Percentiles rank a stretch among this genome's conserved stretches.
phyloP scores from a whole-genome alignment of 176 grass and related monocot genomes.

The Zoysia pacifica region DNA sequence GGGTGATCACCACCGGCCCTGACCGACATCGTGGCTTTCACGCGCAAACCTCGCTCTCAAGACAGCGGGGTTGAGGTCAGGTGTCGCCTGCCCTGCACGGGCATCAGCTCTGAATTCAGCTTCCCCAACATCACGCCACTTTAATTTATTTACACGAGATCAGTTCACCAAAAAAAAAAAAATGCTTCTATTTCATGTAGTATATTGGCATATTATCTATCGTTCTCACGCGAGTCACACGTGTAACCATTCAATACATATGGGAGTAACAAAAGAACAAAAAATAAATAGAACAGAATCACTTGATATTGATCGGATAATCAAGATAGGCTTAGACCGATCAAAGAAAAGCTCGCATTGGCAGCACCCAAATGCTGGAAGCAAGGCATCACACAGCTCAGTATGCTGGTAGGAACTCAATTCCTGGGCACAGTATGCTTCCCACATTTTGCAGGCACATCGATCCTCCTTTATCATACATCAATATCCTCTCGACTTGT shows the following conservation, averaged over 20 bases:
- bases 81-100: background rate
- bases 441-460: slow-evolving; percentile 11
- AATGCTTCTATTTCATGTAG: slow-evolving; percentile 1
- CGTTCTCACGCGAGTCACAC: background rate
- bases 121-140: background rate
- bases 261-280: background rate
- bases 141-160: background rate
- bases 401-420: slow-evolving; percentile 33
- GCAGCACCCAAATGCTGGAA: slow-evolving; percentile 37
- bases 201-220: slow-evolving; percentile 2
- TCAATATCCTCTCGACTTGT: slow-evolving; percentile 61
- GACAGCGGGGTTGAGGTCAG: background rate
- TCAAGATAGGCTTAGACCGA: background rate
- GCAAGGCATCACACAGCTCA: slow-evolving; percentile 33
- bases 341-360: slow-evolving; percentile 1
- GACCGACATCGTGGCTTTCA: background rate
- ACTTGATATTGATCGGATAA: slow-evolving; percentile 16
- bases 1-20: too few relatives aligned
- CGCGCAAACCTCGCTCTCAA: background rate
- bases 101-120: background rate
- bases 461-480: slow-evolving; percentile 38
- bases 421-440: slow-evolving; percentile 30
- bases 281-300: slow-evolving; percentile 13
- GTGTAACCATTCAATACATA: slow-evolving; percentile 7
- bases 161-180: background rate